Conservation (phyloP, 768 basidiomycete genomes). For the Phylloporus sp. region DNA sequence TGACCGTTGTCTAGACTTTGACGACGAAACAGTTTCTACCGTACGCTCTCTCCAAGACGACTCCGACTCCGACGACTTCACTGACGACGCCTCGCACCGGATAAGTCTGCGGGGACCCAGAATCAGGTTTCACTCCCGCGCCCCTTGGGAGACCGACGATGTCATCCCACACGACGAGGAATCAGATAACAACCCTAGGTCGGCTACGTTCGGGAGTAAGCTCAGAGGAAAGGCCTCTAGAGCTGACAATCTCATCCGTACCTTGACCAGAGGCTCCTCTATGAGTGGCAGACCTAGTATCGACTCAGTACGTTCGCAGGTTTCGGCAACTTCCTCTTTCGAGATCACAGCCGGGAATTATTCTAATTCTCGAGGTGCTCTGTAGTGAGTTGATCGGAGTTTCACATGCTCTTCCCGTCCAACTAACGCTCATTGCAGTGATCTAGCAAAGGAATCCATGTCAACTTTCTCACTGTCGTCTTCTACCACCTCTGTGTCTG, state of each 20-base stretch:
- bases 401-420: neutral
- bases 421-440: constrained; percentile 33
- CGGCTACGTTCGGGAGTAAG: constrained; percentile 28
- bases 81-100: constrained; percentile 44
- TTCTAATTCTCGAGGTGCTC: constrained; percentile 48
- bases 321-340: constrained; percentile 52
- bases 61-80: constrained; percentile 34
- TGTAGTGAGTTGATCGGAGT: constrained; percentile 48
- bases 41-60: constrained; percentile 32
- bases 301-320: constrained; percentile 56
- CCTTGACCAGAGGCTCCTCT: constrained; percentile 43
- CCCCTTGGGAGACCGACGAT: constrained; percentile 75
- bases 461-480: constrained; percentile 51
- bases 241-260: constrained; percentile 40
- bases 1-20: constrained; percentile 53
- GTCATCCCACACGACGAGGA: constrained; percentile 46
- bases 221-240: constrained; percentile 28
- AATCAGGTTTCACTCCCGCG: constrained; percentile 76
- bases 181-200: constrained; percentile 35
- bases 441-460: constrained; percentile 57
- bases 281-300: constrained; percentile 52
- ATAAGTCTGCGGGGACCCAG: constrained; percentile 79
- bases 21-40: constrained; percentile 42
- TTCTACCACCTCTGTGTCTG: constrained; percentile 10
- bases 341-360: constrained; percentile 52